These are phyloP conservation scores for Nigrospora sphaerica DNA, from an alignment of 2,329 filamentous ascomycete species.

Conservation along the genomic window DNA sequence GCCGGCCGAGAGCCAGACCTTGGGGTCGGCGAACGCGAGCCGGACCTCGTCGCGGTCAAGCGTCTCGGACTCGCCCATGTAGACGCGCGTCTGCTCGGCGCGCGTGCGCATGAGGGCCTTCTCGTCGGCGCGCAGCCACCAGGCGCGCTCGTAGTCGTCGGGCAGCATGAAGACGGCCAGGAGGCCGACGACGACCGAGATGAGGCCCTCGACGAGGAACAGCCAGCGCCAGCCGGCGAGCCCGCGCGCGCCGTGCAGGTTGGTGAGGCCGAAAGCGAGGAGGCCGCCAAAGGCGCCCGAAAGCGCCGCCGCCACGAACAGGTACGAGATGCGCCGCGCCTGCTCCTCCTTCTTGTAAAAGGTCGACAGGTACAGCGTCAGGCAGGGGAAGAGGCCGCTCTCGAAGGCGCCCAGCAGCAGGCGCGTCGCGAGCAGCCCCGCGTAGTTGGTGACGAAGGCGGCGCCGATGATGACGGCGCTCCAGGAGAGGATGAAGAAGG, in stretches of 20 bases:
- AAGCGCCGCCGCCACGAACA: constrained; percentile 36
- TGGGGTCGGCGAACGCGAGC: constrained; percentile 8
- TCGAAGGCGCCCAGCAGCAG: constrained; percentile 43
- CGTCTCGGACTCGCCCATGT: constrained; percentile 3
- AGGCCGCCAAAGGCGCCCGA: constrained; percentile 14
- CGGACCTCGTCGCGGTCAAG: constrained; percentile 7
- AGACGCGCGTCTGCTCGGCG: constrained; percentile 2
- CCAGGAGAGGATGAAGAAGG: constrained; percentile 42
- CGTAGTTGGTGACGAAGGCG: constrained; percentile 32
- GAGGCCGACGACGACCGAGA: constrained; percentile 5
- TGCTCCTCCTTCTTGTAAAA: constrained; percentile 47
- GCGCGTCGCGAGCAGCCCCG: constrained; percentile 33
- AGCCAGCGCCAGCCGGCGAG: constrained; percentile 10
- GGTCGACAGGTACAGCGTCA: constrained; percentile 38
- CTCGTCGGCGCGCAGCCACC: constrained; percentile 7
- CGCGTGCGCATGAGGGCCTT: constrained; percentile 8
- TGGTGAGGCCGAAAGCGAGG: constrained; percentile 10
- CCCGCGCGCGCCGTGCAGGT: constrained; percentile 4
- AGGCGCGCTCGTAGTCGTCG: constrained; percentile 7
- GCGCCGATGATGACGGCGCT: constrained; percentile 38
- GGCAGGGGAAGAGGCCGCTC: constrained; percentile 19
- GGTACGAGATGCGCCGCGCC: constrained; percentile 30
- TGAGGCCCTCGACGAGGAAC: constrained; percentile 5
- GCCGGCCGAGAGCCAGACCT: constrained; percentile 5
- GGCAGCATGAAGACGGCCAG: constrained; percentile 6